Base-by-base conservation (phyloP, 176 grass and related monocot genomes). In the Otatea glauca region DNA sequence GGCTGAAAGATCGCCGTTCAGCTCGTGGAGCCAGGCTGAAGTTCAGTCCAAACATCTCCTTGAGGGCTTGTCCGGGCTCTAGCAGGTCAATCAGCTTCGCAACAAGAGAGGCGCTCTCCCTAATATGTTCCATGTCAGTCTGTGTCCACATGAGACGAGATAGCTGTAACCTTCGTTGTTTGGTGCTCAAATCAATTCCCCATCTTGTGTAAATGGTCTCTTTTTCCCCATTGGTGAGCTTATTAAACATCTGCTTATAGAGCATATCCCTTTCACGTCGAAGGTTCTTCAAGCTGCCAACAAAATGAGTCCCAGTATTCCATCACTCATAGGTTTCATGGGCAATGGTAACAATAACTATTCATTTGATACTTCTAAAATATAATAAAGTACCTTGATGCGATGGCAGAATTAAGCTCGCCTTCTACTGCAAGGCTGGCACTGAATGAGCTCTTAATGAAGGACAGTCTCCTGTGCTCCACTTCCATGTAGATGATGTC, bases 401-500 rank as follows among this genome's bases (percentile, higher is more conserved):
- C 42, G 4, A 81, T 77, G 6, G 69, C 74, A 66, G 71, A 61
- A 39, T 62, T 84, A 87, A 79, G 11, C 45, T 83, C 61, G 29
- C 74, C 74, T 68, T 74, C 59, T 49, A 4, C 81, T 24, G 42
- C 20, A 37, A 67, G 15, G 3, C 8, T 37, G 41, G 49, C 56
- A 49, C 72, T 45, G 38, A 93, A 89, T 9, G 81, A 87, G 58
- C 54, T 94, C 44, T 83, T 90, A 54, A 99, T 85, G 87, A 96
- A 94, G 72, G 88, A 90, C 27, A 99, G 62, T 67, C 96, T 87
- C 84, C 96, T 94, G 70, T 86, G 85, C 74, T 99, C 96, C 38
- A 99, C 91, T 87, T 95, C 91, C 89, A 96, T 86, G 86, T 99
- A 99, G 62, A 99, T 87, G 25, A 87, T 86, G 42, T 99, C 96